Conservation (phyloP, 1,284 basidiomycete species). For the Anthracocystis setariae region DNA sequence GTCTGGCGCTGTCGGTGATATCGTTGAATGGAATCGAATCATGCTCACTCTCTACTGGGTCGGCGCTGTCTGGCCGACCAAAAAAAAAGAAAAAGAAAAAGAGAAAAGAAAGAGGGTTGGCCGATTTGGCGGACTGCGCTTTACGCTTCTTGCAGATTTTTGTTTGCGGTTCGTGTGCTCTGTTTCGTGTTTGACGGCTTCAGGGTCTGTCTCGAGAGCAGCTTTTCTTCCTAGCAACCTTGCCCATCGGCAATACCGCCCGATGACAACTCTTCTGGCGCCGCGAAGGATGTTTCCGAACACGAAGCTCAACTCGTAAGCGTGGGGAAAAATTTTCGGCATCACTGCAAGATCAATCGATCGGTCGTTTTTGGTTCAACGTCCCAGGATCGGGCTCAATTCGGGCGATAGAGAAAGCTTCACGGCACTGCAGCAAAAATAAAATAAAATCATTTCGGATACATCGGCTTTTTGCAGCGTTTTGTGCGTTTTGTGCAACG, state of each 20-base stretch:
- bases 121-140: too few species aligned
- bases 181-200: too few species aligned
- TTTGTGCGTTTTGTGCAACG: too few species aligned
- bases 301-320: too few species aligned
- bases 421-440: too few species aligned
- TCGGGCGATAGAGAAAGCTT: not conserved
- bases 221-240: not conserved
- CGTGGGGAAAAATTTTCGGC: slow-evolving; percentile 1
- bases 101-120: not conserved
- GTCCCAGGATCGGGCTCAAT: not conserved
- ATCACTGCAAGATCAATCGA: not conserved
- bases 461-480: too few species aligned
- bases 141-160: slow-evolving; percentile 1
- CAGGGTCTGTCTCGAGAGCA: too few species aligned
- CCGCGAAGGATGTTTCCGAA: slow-evolving; percentile 2
- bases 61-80: not conserved
- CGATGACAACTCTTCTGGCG: too few species aligned
- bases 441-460: not conserved
- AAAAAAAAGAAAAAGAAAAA: not conserved
- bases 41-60: not conserved
- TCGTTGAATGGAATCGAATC: not conserved
- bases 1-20: not conserved
- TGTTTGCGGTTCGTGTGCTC: too few species aligned
- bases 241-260: too few species aligned
- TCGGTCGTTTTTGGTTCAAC: not conserved